Base-by-base conservation (phyloP, 805 yeast genomes). In the Zygoascus bituminiphila region DNA sequence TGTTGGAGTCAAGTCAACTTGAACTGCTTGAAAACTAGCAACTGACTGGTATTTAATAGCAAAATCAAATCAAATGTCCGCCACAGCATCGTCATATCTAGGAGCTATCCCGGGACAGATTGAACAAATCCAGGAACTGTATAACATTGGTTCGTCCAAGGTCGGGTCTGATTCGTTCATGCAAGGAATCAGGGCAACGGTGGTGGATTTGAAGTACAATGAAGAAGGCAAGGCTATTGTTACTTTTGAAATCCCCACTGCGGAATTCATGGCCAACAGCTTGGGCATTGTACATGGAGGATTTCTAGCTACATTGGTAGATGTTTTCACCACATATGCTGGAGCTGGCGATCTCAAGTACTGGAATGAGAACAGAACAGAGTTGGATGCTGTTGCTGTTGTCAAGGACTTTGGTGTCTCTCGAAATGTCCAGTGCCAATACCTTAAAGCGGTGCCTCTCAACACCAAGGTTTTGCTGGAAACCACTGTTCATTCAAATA, bases 261-360 rank as follows among this genome's bases (percentile, higher is more conserved):
- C 47, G 23, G 35, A 20, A 14, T 45, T 43, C 25, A 54, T 60
- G 52, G 44, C 49, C 26, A 62, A 62, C 47, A 41, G 47, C 36
- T 45, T 51, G 42, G 56, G 49, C 15, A 54, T 57, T 49, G 60
- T 61, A 22, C 68, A 64, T 47, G 68, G 68, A 15, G 68, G 68
- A 10, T 59, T 61, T 21, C 51, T 56, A 22, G 58, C 65, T n/a
- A 59, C 68, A 2, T 31, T 63, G 7, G 47, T 61, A 6, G 61
- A 64, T 37, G 36, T 53, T 36, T 47, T 51, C 40, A 49, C 60
- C n/a, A 47, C 55, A n/a, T 47, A 57, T 24, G 56, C 62, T 5
- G 45, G 54, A 12, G 52, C 57, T 5, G 60, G 51, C 2, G 62
- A 61, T 46, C 49, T 46, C 20, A 46, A 42, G 44, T 58, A 56